Conservation (phyloP, 257 asterid species). For the Solanum arcanum region DNA sequence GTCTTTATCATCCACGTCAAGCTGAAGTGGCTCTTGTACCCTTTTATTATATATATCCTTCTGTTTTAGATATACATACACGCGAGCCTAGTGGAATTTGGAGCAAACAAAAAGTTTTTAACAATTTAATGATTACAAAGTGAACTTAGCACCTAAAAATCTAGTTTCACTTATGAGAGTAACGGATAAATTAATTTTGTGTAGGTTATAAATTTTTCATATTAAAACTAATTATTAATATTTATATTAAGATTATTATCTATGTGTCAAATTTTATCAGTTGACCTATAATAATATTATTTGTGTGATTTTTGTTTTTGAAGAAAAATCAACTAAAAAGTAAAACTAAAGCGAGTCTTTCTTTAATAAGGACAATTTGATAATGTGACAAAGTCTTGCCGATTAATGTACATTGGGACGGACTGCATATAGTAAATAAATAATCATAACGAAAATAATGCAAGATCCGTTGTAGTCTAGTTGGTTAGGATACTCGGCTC, state of each 20-base stretch:
- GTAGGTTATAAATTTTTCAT: background rate
- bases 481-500: conserved; percentile 99
- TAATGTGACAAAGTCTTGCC: too few species aligned
- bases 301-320: too few species aligned
- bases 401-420: too few species aligned
- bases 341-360: too few species aligned
- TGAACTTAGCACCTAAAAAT: background rate
- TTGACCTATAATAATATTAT: too few species aligned
- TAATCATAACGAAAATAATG: too few species aligned
- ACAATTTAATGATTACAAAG: background rate
- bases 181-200: too few species aligned
- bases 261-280: background rate
- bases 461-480: conserved; percentile 45
- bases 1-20: background rate
- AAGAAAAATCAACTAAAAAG: too few species aligned
- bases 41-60: background rate
- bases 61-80: background rate
- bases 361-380: too few species aligned
- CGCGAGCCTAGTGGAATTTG: background rate
- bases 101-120: background rate
- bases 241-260: background rate
- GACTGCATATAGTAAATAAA: accelerated
- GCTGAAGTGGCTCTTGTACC: background rate
- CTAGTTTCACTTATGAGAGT: background rate
- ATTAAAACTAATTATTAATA: too few species aligned